phyloP scores from a whole-genome alignment of 768 basidiomycete species.

The Mrakia blollopis region DNA sequence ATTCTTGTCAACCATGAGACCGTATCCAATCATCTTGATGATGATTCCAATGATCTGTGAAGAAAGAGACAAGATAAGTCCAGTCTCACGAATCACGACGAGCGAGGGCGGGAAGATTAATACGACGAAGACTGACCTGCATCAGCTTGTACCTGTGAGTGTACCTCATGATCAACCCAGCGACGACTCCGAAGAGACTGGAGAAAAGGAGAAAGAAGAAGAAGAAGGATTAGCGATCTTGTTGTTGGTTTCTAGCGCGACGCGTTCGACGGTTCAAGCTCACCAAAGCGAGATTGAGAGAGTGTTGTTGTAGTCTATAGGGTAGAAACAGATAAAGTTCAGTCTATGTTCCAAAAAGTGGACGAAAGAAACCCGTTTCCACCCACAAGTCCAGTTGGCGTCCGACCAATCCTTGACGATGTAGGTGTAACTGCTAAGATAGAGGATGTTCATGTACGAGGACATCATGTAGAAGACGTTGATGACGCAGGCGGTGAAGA shows the following conservation, averaged over 20 bases:
- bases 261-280: neutral
- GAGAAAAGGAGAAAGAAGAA: slow-evolving; percentile 37
- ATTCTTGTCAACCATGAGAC: slow-evolving; percentile 17
- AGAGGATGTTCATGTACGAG: slow-evolving; percentile 18
- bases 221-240: slow-evolving; percentile 28
- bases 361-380: neutral
- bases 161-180: slow-evolving; percentile 39
- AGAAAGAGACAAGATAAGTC: slow-evolving; percentile 3
- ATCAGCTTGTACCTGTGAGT: slow-evolving; percentile 44
- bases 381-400: slow-evolving; percentile 20
- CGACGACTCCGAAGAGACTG: slow-evolving; percentile 42
- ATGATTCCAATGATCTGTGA: slow-evolving; percentile 39
- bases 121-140: slow-evolving; percentile 33
- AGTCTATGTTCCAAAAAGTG: neutral
- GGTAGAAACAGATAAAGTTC: too few relatives aligned
- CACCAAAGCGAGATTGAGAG: slow-evolving; percentile 8
- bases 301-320: slow-evolving; percentile 24
- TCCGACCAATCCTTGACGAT: slow-evolving; percentile 24
- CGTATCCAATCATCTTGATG: slow-evolving; percentile 27
- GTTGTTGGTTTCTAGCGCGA: too few relatives aligned
- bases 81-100: neutral
- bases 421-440: slow-evolving; percentile 4
- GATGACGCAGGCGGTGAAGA: slow-evolving; percentile 15
- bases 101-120: neutral
- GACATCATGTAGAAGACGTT: slow-evolving; percentile 15